phyloP scores from a whole-genome alignment of 140 eudicot genomes.

The Stevia rebaudiana region DNA sequence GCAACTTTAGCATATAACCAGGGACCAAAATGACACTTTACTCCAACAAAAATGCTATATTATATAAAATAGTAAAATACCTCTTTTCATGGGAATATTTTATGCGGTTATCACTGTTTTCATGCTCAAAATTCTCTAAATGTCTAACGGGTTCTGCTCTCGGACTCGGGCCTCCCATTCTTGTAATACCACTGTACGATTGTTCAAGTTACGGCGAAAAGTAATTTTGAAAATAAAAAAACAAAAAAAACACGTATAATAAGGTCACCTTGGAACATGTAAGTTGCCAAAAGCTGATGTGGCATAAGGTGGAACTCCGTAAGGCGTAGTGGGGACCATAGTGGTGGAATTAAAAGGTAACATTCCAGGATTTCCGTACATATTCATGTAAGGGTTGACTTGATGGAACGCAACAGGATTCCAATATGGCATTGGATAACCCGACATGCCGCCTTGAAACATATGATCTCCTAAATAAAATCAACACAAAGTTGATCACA shows the following conservation, averaged over 20 bases:
- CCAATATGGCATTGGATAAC: slow-evolving; percentile 64
- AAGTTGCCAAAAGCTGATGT: slow-evolving; percentile 45
- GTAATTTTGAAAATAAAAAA: not conserved
- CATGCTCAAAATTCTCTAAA: slow-evolving; percentile 39
- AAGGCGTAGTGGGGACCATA: slow-evolving; percentile 52
- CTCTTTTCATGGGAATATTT: slow-evolving; percentile 43
- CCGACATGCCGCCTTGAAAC: slow-evolving; percentile 55
- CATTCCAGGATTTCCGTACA: slow-evolving; percentile 69
- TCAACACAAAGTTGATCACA: slow-evolving; percentile 19
- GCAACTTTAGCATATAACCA: no score
- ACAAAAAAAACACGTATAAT: not conserved
- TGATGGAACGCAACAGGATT: slow-evolving; percentile 39
- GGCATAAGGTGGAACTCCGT: slow-evolving; percentile 44
- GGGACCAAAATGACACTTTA: no score
- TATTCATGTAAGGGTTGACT: slow-evolving; percentile 47
- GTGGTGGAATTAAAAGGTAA: slow-evolving; percentile 45
- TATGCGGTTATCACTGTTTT: slow-evolving; percentile 34
- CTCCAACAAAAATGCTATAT: no score
- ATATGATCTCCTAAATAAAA: slow-evolving; percentile 41
- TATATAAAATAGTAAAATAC: slow-evolving; percentile 37
- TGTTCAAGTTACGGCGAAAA: slow-evolving; percentile 8
- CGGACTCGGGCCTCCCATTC: slow-evolving; percentile 44
- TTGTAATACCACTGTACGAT: slow-evolving; percentile 40
- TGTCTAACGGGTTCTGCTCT: slow-evolving; percentile 24
- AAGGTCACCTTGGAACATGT: slow-evolving; percentile 53